Percentiles rank a stretch among this genome's conserved stretches.
phyloP scores from a whole-genome alignment of 352 stramenopile species.

The Pythium monospermum region DNA sequence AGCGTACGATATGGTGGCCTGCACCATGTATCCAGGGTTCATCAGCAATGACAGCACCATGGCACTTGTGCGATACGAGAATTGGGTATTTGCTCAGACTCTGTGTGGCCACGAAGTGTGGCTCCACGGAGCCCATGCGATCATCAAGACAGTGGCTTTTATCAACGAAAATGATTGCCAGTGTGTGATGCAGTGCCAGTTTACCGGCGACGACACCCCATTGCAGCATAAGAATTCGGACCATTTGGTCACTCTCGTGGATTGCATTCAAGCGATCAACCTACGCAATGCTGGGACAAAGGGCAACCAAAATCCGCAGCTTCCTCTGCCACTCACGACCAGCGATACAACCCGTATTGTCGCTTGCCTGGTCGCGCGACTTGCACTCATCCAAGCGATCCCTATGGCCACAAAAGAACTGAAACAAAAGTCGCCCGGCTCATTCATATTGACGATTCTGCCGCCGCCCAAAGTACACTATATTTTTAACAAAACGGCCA shows the following conservation, averaged over 20 bases:
- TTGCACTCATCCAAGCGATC: slow-evolving; percentile 33
- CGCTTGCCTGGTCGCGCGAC: slow-evolving; percentile 26
- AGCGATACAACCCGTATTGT: slow-evolving; percentile 40
- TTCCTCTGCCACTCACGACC: slow-evolving; percentile 30
- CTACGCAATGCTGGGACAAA: slow-evolving; percentile 30
- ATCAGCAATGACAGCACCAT: slow-evolving; percentile 44
- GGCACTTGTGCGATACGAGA: slow-evolving; percentile 45
- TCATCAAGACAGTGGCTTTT: slow-evolving; percentile 30
- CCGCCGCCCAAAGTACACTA: slow-evolving; percentile 50
- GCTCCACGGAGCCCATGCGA: slow-evolving; percentile 27
- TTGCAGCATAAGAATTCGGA: neutral
- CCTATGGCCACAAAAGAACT: slow-evolving; percentile 55
- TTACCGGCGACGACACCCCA: neutral
- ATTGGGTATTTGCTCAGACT: slow-evolving; percentile 46
- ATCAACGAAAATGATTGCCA: slow-evolving; percentile 35
- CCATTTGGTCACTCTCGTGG: slow-evolving; percentile 17
- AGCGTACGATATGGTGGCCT: slow-evolving; percentile 46
- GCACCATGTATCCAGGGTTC: slow-evolving; percentile 48
- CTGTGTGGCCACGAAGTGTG: slow-evolving; percentile 38
- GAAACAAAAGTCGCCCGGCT: slow-evolving; percentile 26
- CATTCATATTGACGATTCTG: slow-evolving; percentile 36
- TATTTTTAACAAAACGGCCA: slow-evolving; percentile 23
- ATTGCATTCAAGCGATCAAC: slow-evolving; percentile 48
- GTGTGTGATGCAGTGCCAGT: slow-evolving; percentile 31
- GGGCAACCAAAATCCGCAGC: slow-evolving; percentile 15